A percentile compares a stretch with the other conserved stretches of the same genome.
phyloP scores from a whole-genome alignment of 176 grass and related monocot genomes.

The Zoysia pacifica region DNA sequence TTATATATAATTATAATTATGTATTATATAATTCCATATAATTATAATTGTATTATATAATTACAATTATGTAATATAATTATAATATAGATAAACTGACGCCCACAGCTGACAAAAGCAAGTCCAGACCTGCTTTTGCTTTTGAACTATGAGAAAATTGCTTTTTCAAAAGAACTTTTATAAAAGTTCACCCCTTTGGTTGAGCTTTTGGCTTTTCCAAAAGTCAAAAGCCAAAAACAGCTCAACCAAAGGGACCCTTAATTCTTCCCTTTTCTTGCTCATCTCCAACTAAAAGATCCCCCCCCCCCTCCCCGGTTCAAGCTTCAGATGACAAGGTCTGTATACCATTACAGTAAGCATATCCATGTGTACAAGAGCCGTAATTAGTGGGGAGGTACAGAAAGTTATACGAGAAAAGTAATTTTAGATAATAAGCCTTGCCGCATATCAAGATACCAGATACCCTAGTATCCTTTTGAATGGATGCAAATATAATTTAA shows the following conservation, averaged over 20 bases:
- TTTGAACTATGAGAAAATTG: too few species aligned
- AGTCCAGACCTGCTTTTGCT: too few species aligned
- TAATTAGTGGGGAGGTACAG: not conserved
- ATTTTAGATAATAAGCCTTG: not conserved
- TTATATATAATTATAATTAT: too few species aligned
- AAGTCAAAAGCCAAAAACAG: too few species aligned
- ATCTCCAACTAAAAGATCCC: not conserved
- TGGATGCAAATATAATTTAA: not conserved
- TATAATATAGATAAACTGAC: too few species aligned
- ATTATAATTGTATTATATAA: too few species aligned
- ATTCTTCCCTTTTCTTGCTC: not conserved
- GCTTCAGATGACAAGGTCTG: not conserved
- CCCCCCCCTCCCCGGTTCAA: not conserved
- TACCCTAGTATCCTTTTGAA: not conserved
- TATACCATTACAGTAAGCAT: not conserved
- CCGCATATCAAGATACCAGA: not conserved
- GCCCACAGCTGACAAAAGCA: too few species aligned
- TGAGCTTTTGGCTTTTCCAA: too few species aligned
- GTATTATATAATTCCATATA: too few species aligned
- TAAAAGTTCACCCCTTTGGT: too few species aligned
- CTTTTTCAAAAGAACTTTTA: too few species aligned
- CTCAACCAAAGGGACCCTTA: not conserved
- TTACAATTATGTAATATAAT: too few species aligned
- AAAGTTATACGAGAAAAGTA: not conserved
- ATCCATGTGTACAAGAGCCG: not conserved